A percentile compares a stretch with the other conserved stretches of the same genome.
phyloP scores from a whole-genome alignment of 2,329 filamentous ascomycete species.

The Proliferodiscus dingleyae region DNA sequence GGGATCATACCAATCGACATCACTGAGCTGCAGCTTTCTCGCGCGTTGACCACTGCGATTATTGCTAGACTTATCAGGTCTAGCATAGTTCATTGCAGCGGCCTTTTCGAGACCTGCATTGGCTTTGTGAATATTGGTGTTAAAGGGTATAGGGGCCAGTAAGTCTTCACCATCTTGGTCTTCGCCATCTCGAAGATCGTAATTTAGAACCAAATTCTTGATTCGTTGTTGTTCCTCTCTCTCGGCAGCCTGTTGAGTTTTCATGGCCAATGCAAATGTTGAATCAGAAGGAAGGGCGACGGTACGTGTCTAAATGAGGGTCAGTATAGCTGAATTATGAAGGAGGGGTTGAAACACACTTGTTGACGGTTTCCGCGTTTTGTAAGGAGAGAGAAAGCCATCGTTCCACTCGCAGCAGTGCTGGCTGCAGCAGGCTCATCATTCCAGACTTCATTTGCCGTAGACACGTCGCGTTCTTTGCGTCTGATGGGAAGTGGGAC shows the following conservation, averaged over 20 bases:
- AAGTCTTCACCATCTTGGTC: constrained; percentile 67
- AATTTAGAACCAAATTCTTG: constrained; percentile 95
- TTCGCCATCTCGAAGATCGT: constrained; percentile 83
- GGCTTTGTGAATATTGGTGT: constrained; percentile 47
- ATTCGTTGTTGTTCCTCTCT: constrained; percentile 96
- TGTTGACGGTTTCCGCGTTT: constrained; percentile 96
- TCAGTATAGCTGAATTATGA: constrained; percentile 10
- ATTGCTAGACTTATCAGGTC: constrained; percentile 33
- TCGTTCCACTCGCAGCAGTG: constrained; percentile 51
- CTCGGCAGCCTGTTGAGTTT: constrained; percentile 89
- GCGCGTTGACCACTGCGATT: constrained; percentile 68
- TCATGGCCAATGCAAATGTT: constrained; percentile 93
- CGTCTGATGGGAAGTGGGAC: constrained; percentile 90
- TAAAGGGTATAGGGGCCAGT: constrained; percentile 40
- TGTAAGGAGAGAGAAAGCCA: constrained; percentile 94
- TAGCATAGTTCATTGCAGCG: constrained; percentile 34
- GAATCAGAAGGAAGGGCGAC: constrained; percentile 89
- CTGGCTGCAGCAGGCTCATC: constrained; percentile 36
- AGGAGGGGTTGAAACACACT: constrained; percentile 42
- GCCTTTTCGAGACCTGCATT: constrained; percentile 53
- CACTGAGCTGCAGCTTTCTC: constrained; percentile 88
- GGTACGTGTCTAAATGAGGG: constrained; percentile 66
- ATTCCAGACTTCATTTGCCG: constrained; percentile 32
- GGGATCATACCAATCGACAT: constrained; percentile 85
- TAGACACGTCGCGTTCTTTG: constrained; percentile 57